These are phyloP conservation scores for Aphanomyces invadans DNA, from an alignment of 352 stramenopile genomes.

Conservation along the genomic window DNA sequence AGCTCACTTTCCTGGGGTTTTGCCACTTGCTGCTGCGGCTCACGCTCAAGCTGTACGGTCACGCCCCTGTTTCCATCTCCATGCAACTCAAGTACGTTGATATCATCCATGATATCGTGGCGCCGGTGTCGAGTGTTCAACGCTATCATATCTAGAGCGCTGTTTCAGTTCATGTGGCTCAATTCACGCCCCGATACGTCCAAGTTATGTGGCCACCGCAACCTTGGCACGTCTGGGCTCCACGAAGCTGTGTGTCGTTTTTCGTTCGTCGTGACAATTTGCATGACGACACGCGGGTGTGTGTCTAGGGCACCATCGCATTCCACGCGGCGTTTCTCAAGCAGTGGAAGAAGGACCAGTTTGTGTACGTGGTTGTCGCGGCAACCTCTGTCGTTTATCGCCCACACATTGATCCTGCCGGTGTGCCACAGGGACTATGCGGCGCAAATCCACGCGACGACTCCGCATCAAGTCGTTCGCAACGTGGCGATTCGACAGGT, in stretches of 20 bases:
- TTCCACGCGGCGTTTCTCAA: slow-evolving; percentile 74
- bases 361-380: slow-evolving; percentile 34
- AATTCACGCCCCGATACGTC: slow-evolving; percentile 44
- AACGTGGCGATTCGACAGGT: not conserved
- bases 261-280: no score
- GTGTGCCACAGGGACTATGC: slow-evolving; percentile 16
- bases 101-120: not conserved
- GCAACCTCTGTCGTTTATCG: not conserved
- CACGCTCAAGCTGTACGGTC: slow-evolving; percentile 37
- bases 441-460: not conserved
- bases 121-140: not conserved
- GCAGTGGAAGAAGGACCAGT: slow-evolving; percentile 69
- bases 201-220: slow-evolving; percentile 49
- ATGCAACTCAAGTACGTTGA: slow-evolving; percentile 50
- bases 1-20: slow-evolving; percentile 51
- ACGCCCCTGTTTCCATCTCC: slow-evolving; percentile 33
- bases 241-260: not conserved
- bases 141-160: slow-evolving; percentile 28
- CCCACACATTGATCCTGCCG: no score
- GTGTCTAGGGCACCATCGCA: slow-evolving; percentile 16
- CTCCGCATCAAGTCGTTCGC: not conserved
- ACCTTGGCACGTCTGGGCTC: slow-evolving; percentile 27
- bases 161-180: slow-evolving; percentile 82
- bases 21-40: slow-evolving; percentile 59
- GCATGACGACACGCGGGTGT: no score